Evolutionary conservation across 495 filamentous ascomycete species (phyloP).

Genomic region (Aspergillus panamensis): DNA sequence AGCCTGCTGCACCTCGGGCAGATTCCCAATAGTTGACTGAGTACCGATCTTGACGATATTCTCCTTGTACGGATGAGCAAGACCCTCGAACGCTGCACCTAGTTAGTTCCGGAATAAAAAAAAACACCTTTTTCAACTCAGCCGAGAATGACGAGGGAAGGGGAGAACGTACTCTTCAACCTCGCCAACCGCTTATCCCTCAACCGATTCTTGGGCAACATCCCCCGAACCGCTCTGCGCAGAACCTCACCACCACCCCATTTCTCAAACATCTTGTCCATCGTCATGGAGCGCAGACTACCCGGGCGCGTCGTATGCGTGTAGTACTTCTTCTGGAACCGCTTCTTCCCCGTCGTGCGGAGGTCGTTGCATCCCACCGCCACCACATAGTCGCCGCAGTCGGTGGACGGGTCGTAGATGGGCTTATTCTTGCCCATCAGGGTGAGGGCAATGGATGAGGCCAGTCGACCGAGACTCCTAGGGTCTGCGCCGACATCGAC

Average conservation of each 20-base stretch:
- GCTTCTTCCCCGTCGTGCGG: constrained; percentile 87
- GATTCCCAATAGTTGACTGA: constrained; percentile 32
- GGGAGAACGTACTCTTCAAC: constrained; percentile 66
- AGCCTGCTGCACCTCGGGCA: constrained; percentile 46
- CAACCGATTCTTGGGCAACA: constrained; percentile 96
- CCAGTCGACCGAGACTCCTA: constrained; percentile 74
- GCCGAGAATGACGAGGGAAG: background rate
- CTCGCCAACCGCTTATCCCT: constrained; percentile 80
- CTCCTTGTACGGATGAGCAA: constrained; percentile 82
- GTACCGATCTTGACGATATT: constrained; percentile 76
- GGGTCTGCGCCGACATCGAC: constrained; percentile 62
- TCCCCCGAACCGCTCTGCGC: constrained; percentile 86
- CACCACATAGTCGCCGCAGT: constrained; percentile 99
- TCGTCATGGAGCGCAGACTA: constrained; percentile 78
- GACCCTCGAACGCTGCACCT: constrained; percentile 76
- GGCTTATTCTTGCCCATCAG: constrained; percentile 99
- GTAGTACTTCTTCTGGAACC: constrained; percentile 91
- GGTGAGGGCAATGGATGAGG: constrained; percentile 81
- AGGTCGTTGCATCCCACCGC: constrained; percentile 84
- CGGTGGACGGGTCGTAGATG: constrained; percentile 91
- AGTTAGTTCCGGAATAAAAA: constrained; percentile 1
- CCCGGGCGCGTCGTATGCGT: constrained; percentile 88
- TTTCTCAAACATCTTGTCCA: constrained; percentile 93
- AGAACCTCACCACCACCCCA: constrained; percentile 92
- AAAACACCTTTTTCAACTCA: background rate